Conservation (phyloP, 768 basidiomycete species). For the Agaricus blazei region DNA sequence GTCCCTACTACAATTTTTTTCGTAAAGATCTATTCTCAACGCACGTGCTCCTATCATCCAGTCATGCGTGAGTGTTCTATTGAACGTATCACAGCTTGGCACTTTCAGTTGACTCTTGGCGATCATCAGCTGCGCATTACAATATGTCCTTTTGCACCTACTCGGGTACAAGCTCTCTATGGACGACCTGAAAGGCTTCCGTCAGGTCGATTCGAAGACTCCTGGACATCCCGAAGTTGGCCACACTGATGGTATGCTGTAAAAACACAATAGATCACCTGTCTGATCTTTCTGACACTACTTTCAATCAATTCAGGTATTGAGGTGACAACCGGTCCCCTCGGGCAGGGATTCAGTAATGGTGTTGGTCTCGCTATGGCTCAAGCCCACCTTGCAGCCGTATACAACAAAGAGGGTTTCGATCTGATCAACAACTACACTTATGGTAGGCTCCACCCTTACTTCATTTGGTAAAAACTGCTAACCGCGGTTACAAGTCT, state of each 20-base stretch:
- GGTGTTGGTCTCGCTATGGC: slow-evolving; percentile 93
- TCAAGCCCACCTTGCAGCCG: slow-evolving; percentile 85
- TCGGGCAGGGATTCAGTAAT: slow-evolving; percentile 93
- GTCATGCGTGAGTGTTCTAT: slow-evolving; percentile 63
- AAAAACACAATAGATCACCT: too few species aligned
- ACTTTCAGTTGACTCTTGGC: slow-evolving; percentile 4
- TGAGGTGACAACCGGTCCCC: slow-evolving; percentile 93
- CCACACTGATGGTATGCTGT: slow-evolving; percentile 41
- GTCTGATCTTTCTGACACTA: neutral
- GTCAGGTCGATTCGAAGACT: slow-evolving; percentile 84
- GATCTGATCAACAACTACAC: slow-evolving; percentile 83
- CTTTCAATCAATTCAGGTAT: slow-evolving; percentile 36
- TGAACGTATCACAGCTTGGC: neutral
- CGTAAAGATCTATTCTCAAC: neutral
- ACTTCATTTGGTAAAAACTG: slow-evolving; percentile 2
- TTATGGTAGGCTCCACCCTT: slow-evolving; percentile 52
- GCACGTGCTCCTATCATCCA: slow-evolving; percentile 21
- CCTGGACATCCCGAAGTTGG: slow-evolving; percentile 87
- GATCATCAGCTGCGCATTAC: slow-evolving; percentile 74
- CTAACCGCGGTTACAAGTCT: slow-evolving; percentile 42
- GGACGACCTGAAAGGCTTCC: slow-evolving; percentile 91
- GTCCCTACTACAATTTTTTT: slow-evolving; percentile 19
- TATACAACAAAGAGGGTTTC: slow-evolving; percentile 84
- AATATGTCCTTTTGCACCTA: slow-evolving; percentile 89
- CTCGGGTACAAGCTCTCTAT: slow-evolving; percentile 88